These are phyloP conservation scores for Wickerhamomyces ciferrii DNA, from an alignment of 805 yeast genomes.

Conservation along the genomic window DNA sequence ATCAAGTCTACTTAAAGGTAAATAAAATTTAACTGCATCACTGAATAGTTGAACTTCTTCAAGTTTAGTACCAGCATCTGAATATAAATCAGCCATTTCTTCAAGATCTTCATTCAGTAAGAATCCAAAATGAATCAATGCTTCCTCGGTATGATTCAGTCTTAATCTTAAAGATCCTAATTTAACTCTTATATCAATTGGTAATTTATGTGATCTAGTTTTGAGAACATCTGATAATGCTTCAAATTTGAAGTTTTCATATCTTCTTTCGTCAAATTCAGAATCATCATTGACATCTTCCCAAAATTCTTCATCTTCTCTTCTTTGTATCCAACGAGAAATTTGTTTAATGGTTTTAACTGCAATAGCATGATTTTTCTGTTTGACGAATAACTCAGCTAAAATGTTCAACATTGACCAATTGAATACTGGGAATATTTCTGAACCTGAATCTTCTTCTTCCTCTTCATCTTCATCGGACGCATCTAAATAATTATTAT, in stretches of 20 bases:
- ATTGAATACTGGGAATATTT: constrained; percentile 51
- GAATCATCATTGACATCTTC: constrained; percentile 54
- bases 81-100: constrained; percentile 67
- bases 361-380: constrained; percentile 59
- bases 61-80: constrained; percentile 70
- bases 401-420: constrained; percentile 89
- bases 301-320: constrained; percentile 49
- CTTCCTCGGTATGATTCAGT: constrained; percentile 60
- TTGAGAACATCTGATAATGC: constrained; percentile 32
- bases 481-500: constrained; percentile 24
- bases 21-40: constrained; percentile 71
- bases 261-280: constrained; percentile 76
- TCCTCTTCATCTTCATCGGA: constrained; percentile 16
- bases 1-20: constrained; percentile 49
- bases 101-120: constrained; percentile 51
- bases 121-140: constrained; percentile 60
- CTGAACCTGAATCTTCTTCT: constrained; percentile 2
- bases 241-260: constrained; percentile 38
- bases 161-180: constrained; percentile 71
- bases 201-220: constrained; percentile 43
- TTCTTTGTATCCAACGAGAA: constrained; percentile 76
- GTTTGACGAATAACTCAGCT: constrained; percentile 71
- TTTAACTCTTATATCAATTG: constrained; percentile 84
- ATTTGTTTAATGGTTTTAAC: constrained; percentile 61
- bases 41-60: constrained; percentile 63